Evolutionary conservation across 768 basidiomycete species (phyloP).

Genomic region (Amylocystis lapponica): DNA sequence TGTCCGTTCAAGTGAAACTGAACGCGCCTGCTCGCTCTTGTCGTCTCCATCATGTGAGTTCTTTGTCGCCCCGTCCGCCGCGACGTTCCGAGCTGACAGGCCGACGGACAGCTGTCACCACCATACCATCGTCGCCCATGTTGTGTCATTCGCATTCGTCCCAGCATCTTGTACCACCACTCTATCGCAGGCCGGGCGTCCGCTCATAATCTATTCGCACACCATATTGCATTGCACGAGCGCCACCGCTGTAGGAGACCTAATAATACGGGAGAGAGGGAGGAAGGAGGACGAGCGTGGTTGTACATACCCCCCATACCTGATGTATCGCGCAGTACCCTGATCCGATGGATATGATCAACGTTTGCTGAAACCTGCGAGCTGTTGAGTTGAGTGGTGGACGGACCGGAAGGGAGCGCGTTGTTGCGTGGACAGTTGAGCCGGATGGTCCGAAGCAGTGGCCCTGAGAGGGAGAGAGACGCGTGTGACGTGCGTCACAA

Average conservation of each 20-base stretch:
- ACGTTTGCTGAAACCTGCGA: no score
- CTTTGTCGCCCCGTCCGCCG: neutral
- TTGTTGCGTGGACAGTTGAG: no score
- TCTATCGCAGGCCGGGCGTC: constrained; percentile 9
- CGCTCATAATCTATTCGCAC: constrained; percentile 12
- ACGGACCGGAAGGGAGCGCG: no score
- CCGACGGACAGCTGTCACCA: constrained; percentile 8
- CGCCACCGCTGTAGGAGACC: constrained; percentile 7
- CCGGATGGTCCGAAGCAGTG: no score
- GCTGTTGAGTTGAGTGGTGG: neutral
- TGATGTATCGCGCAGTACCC: constrained; percentile 13
- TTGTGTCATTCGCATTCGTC: constrained; percentile 18
- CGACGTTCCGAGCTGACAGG: constrained; percentile 2
- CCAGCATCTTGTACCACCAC: constrained; percentile 24
- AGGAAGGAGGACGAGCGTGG: constrained; percentile 6
- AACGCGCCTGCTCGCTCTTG: constrained; percentile 17
- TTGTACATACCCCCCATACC: constrained; percentile 18
- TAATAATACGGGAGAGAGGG: constrained; percentile 2
- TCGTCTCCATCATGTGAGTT: constrained; percentile 7
- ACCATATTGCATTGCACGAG: constrained; percentile 13
- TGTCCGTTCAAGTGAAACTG: constrained; percentile 70
- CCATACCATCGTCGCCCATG: constrained; percentile 11
- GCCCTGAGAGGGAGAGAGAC: no score
- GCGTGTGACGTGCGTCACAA: neutral
- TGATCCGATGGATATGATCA: no score